Conservation (phyloP, 1,284 basidiomycete species). For the Microbotryum intermedium region DNA sequence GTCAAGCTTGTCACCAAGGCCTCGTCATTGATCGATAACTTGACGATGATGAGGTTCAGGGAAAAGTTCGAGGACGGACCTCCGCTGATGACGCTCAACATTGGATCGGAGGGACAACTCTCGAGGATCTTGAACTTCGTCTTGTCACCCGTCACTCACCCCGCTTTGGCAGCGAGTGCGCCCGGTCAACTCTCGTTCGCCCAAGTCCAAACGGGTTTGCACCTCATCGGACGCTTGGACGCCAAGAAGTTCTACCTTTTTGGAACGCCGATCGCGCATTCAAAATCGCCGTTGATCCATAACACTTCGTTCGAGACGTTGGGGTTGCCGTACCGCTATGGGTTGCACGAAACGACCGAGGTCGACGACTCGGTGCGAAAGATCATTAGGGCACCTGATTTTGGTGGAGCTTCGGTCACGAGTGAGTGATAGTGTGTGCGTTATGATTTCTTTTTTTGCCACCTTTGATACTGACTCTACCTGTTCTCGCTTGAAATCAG, state of each 20-base stretch:
- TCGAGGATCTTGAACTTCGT: slow-evolving; percentile 78
- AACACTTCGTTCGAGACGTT: slow-evolving; percentile 76
- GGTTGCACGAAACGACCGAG: slow-evolving; percentile 61
- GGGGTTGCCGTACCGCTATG: slow-evolving; percentile 74
- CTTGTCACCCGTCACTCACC: slow-evolving; percentile 84
- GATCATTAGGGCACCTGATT: slow-evolving; percentile 58
- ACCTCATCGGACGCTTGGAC: slow-evolving; percentile 70
- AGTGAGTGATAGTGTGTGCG: slow-evolving; percentile 23
- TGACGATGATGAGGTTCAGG: slow-evolving; percentile 63
- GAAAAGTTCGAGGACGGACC: slow-evolving; percentile 45
- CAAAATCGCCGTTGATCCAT: slow-evolving; percentile 86
- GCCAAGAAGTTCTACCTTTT: slow-evolving; percentile 71
- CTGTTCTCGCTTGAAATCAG: slow-evolving; percentile 35
- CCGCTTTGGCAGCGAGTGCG: slow-evolving; percentile 71
- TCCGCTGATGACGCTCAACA: slow-evolving; percentile 89
- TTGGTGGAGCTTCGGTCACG: slow-evolving; percentile 93
- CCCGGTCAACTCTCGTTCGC: slow-evolving; percentile 85
- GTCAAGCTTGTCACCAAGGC: slow-evolving; percentile 89
- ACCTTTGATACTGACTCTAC: neutral
- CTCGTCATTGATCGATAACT: slow-evolving; percentile 64
- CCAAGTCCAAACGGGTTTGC: slow-evolving; percentile 71
- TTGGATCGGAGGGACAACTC: slow-evolving; percentile 80
- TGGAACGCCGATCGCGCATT: slow-evolving; percentile 78
- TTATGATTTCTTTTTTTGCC: neutral
- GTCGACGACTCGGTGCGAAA: slow-evolving; percentile 60